A percentile compares a stretch with the other conserved stretches of the same genome.
phyloP scores from a whole-genome alignment of 2,329 filamentous ascomycete genomes.

The Exophiala oligosperma region DNA sequence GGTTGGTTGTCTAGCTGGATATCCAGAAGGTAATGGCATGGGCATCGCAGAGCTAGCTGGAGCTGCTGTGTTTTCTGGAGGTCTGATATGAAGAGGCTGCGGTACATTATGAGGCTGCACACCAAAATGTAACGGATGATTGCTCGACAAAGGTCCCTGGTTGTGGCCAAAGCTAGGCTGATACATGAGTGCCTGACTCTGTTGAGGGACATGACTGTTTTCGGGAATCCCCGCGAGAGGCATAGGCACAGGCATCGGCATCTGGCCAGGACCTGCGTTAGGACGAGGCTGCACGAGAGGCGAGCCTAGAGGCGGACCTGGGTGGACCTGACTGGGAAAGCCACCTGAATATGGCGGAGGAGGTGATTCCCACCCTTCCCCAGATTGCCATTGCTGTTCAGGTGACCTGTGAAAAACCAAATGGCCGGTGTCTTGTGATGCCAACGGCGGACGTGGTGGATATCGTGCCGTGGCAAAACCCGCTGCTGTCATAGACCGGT shows the following conservation, averaged over 20 bases:
- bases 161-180: background rate
- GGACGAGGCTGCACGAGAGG: conserved; percentile 15
- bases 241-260: conserved; percentile 2
- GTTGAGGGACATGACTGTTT: conserved; percentile 4
- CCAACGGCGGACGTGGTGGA: conserved; percentile 46
- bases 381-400: conserved; percentile 6
- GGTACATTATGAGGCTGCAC: background rate
- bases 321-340: conserved; percentile 1
- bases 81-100: background rate
- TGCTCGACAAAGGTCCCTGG: background rate
- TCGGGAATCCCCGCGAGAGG: conserved; percentile 20
- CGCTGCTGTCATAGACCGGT: conserved; percentile 53
- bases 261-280: background rate
- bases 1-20: background rate
- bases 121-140: conserved; percentile 31
- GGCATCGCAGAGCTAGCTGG: background rate
- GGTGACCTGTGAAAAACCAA: conserved; percentile 7
- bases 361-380: conserved; percentile 27
- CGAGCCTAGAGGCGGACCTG: conserved; percentile 6
- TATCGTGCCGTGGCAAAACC: conserved; percentile 67
- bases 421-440: conserved; percentile 14
- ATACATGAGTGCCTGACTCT: background rate
- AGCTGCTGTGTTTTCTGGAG: background rate
- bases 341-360: conserved; percentile 26
- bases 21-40: background rate